Evolutionary conservation across 202 grass and related monocot genomes (phyloP).

Genomic region (Setaria italica): DNA sequence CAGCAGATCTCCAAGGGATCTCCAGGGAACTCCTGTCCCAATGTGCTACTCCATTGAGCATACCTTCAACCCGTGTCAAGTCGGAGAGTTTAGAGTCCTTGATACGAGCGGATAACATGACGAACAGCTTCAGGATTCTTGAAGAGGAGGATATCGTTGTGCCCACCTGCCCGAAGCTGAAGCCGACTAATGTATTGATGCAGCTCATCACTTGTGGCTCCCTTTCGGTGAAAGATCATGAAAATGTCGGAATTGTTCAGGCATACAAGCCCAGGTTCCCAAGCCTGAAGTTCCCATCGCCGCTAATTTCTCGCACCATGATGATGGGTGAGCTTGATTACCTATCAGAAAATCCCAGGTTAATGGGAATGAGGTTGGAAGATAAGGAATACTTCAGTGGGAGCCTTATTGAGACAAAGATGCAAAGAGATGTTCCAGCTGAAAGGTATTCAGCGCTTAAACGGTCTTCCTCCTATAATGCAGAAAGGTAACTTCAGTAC

Average conservation of each 20-base stretch:
- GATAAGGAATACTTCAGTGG: constrained; percentile 95
- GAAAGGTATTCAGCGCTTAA: constrained; percentile 67
- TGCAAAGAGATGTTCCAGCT: constrained; percentile 58
- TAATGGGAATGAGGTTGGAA: constrained; percentile 66
- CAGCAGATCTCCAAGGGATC: constrained; percentile 46
- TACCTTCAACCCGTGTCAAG: constrained; percentile 47
- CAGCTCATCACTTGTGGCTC: constrained; percentile 90
- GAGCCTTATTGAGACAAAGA: constrained; percentile 91
- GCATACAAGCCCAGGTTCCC: constrained; percentile 73
- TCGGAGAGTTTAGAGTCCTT: constrained; percentile 89
- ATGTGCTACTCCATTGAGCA: constrained; percentile 47
- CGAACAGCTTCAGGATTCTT: constrained; percentile 61
- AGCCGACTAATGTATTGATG: constrained; percentile 74
- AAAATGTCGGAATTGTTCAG: constrained; percentile 56
- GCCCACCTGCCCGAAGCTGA: constrained; percentile 66
- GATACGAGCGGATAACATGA: constrained; percentile 66
- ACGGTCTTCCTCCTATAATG: constrained; percentile 84
- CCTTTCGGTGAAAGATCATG: constrained; percentile 78
- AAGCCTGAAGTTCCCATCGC: constrained; percentile 63
- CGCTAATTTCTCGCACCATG: constrained; percentile 62
- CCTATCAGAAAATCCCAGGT: constrained; percentile 67
- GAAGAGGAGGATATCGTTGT: constrained; percentile 76
- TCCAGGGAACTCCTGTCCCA: constrained; percentile 50
- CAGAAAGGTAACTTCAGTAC: constrained; percentile 67
- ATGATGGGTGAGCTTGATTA: constrained; percentile 73